Conservation (phyloP, 305 asterid species). For the Fraxinus dipetala region DNA sequence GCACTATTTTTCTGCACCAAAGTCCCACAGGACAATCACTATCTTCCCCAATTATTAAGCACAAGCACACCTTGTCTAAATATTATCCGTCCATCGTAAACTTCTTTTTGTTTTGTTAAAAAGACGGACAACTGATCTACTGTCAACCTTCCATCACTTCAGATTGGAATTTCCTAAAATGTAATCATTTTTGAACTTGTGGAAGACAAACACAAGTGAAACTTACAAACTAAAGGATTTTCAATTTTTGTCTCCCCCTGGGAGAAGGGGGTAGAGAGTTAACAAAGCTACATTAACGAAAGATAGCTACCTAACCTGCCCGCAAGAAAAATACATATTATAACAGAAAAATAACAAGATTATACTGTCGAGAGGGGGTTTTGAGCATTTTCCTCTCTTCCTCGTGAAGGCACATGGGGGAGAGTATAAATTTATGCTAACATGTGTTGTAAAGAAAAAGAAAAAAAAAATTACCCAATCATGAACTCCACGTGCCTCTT, state of each 20-base stretch:
- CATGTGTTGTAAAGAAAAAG: background rate
- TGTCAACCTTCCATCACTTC: background rate
- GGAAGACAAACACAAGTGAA: background rate
- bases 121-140: background rate
- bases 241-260: background rate
- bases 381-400: background rate
- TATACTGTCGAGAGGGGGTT: background rate
- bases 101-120: background rate
- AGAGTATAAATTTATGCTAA: background rate
- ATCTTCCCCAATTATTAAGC: background rate
- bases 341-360: background rate
- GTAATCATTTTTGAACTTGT: background rate
- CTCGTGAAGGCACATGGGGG: background rate
- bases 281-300: background rate
- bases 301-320: background rate
- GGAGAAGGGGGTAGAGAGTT: background rate
- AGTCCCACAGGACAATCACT: background rate
- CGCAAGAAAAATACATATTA: background rate
- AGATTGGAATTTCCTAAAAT: background rate
- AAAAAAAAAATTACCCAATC: conserved; percentile 64
- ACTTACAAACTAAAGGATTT: background rate
- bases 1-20: conserved; percentile 70
- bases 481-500: conserved; percentile 81
- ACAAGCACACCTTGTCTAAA: background rate
- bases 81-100: background rate